Evolutionary conservation across 352 stramenopile species (phyloP).

Genomic region (Phytophthora multivora): DNA sequence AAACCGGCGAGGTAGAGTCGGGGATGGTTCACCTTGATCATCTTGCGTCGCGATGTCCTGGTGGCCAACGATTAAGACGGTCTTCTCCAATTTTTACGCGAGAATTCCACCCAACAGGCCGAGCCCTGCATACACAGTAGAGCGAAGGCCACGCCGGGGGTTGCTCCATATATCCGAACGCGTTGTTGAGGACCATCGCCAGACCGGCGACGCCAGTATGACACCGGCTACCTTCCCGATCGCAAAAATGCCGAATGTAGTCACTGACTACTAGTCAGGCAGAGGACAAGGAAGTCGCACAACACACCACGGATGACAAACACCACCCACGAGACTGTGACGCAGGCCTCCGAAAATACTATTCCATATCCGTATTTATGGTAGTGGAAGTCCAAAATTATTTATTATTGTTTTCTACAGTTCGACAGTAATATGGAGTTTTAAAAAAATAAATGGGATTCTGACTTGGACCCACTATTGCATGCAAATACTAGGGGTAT

Average conservation of each 20-base stretch:
- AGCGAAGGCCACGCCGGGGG: constrained; percentile 36
- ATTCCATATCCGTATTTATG: no score
- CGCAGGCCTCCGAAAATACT: no score
- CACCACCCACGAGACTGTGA: constrained; percentile 47
- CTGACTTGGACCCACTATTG: no score
- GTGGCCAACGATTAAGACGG: constrained; percentile 46
- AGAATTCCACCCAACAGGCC: constrained; percentile 34
- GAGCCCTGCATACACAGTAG: constrained; percentile 34
- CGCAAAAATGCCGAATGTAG: constrained; percentile 44
- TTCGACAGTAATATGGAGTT: no score
- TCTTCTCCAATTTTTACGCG: constrained; percentile 48
- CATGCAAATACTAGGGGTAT: no score
- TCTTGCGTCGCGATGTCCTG: constrained; percentile 36
- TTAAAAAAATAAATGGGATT: no score
- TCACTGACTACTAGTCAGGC: no score
- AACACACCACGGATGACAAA: constrained; percentile 48
- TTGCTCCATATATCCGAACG: constrained; percentile 45
- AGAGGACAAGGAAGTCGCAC: constrained; percentile 38
- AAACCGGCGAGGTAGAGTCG: constrained; percentile 45
- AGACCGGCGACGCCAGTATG: no score
- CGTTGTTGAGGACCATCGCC: constrained; percentile 43
- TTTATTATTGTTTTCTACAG: no score
- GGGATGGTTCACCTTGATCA: constrained; percentile 23
- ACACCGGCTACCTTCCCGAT: constrained; percentile 43
- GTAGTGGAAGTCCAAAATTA: no score